Base-by-base conservation (phyloP, 2,329 filamentous ascomycete species). In the Beauveria caledonica region DNA sequence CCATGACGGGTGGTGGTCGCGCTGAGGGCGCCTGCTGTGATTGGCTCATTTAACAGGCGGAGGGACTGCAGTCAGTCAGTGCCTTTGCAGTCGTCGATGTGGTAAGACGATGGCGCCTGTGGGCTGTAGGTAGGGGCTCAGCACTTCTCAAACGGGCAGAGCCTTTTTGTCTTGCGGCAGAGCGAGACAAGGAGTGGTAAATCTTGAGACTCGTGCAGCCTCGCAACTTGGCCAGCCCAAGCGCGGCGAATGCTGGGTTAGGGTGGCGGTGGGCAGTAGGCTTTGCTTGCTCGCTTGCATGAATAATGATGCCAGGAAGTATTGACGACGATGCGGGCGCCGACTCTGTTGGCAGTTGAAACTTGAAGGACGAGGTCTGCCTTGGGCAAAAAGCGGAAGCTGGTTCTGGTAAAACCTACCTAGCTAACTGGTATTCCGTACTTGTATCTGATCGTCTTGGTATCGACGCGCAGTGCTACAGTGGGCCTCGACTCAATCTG, bases 21-120 rank as follows among this genome's bases (percentile, higher is more conserved):
- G 70, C 67, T 62, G 68, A 60, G 64, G 72, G 68, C 48, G 71
- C 70, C 51, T 71, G 72, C 66, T 74, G 71, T 72, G 74, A 74
- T 74, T 76, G 74, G 72, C 68, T 74, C 74, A 76, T 76, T 42
- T 19, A 29, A 21, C 25, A 3, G n/a, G 29, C 13, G 60, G 55
- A 54, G 33, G 33, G 33, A 36, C 33, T 36, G 33, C 33, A 36
- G 33, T 13, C 23, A 23, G 23, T 23, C 33, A 36, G 11, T 36
- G 15, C 33, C 33, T 36, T 13, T 36, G 33, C 29, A 33, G 29
- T 36, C 33, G 33, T 36, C 11, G 33, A 36, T 11, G 17, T 44
- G 29, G 56, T 51, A 25, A 58, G 39, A 25, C 40, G 29, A 50
- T 44, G 58, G 51, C 58, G 44, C 51, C 29, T 60, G 42, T 44